These are phyloP conservation scores for Citrus unshiu DNA, from an alignment of 345 rosid genomes.

Conservation along the genomic window DNA sequence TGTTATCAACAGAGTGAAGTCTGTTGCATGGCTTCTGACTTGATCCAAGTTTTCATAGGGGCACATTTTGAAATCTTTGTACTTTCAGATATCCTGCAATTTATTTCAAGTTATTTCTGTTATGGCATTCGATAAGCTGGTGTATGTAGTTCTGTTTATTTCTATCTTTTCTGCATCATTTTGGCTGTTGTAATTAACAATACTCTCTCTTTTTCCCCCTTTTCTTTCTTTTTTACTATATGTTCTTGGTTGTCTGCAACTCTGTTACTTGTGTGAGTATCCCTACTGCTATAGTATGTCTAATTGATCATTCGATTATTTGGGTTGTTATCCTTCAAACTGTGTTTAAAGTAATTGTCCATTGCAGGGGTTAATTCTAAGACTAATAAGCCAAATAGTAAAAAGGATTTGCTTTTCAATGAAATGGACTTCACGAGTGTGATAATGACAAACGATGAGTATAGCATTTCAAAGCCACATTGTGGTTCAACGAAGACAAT, in stretches of 20 bases:
- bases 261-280: neutral
- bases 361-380: constrained; percentile 47
- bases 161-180: neutral
- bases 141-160: neutral
- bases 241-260: neutral
- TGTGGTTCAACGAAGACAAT: constrained; percentile 23
- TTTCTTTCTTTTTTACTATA: neutral
- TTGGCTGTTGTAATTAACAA: neutral
- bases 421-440: constrained; percentile 61
- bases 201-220: neutral
- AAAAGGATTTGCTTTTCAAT: constrained; percentile 26
- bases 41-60: neutral
- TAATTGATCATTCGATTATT: neutral
- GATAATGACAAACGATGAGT: constrained; percentile 55
- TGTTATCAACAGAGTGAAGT: neutral
- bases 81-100: neutral
- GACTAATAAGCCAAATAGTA: constrained; percentile 24
- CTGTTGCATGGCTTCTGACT: neutral
- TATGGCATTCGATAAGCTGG: neutral
- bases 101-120: neutral
- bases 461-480: constrained; percentile 50
- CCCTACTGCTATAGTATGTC: neutral
- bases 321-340: neutral
- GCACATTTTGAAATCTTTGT: neutral
- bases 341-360: constrained; percentile 2